Evolutionary conservation across 2,329 filamentous ascomycete genomes (phyloP).

Genomic region (Phialophora verrucosa): DNA sequence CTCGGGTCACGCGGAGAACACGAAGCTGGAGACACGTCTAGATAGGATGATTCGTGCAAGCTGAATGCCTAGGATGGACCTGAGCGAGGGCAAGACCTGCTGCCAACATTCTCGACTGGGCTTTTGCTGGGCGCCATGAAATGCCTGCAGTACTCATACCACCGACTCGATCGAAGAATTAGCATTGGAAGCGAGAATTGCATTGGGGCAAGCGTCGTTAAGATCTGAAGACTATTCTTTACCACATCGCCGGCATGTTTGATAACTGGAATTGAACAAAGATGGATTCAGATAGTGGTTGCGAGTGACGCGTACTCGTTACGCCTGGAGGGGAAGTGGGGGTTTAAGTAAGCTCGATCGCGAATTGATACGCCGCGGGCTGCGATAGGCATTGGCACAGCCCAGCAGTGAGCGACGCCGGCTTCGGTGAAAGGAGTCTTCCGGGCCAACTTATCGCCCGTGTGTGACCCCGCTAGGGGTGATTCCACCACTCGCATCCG

Average conservation of each 20-base stretch:
- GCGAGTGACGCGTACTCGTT: not conserved
- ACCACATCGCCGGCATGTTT: not conserved
- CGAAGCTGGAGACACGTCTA: not conserved
- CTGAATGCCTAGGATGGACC: not conserved
- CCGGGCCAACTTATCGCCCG: not conserved
- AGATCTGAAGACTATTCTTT: not conserved
- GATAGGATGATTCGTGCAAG: not conserved
- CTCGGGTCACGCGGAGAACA: not conserved
- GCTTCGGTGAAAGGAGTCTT: conserved; percentile 2
- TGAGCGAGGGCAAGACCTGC: not conserved
- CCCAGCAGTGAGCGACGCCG: not conserved
- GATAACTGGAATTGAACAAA: not conserved
- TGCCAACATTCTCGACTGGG: conserved; percentile 7
- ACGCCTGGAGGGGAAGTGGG: not conserved
- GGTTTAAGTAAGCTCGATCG: not conserved
- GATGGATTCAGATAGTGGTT: not conserved
- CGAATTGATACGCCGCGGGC: not conserved
- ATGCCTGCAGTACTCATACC: not conserved
- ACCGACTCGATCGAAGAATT: not conserved
- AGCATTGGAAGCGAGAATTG: not conserved
- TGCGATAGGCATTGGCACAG: conserved; percentile 1
- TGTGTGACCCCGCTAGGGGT: not conserved
- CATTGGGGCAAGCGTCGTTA: not conserved
- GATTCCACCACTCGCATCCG: not conserved
- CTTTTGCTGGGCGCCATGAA: conserved; percentile 2